These are phyloP conservation scores for Erysimum cheiranthoides DNA, from an alignment of 345 rosid species.

Conservation along the genomic window DNA sequence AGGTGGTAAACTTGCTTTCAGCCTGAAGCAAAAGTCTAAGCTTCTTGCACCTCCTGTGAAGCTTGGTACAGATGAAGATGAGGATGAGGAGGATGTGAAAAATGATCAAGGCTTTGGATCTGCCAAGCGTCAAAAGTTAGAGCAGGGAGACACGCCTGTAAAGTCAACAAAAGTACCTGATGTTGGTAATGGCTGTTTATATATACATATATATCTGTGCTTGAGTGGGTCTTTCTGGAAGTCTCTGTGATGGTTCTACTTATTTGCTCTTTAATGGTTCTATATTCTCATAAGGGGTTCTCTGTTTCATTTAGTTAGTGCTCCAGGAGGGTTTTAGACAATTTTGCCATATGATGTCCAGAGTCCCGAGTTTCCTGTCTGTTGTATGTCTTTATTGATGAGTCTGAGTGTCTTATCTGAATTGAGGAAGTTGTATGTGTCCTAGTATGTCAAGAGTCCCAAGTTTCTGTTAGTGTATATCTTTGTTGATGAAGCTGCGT, in stretches of 20 bases:
- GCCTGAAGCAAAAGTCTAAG: constrained; percentile 96
- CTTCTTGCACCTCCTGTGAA: constrained; percentile 80
- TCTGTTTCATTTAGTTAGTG: constrained; percentile 1
- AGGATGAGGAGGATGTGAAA: constrained; percentile 64
- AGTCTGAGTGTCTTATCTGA: neutral
- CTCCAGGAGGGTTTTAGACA: constrained; percentile 4
- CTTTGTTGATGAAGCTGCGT: neutral
- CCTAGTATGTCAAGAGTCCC: constrained; percentile 16
- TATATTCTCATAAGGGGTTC: neutral
- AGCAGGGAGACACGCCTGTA: constrained; percentile 54
- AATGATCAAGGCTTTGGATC: constrained; percentile 55
- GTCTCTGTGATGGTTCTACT: constrained; percentile 33
- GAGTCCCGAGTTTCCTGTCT: neutral
- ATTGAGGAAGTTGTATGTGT: neutral
- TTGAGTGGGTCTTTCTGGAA: constrained; percentile 38
- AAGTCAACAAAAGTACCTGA: constrained; percentile 54
- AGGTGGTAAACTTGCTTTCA: constrained; percentile 94
- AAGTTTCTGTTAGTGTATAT: neutral
- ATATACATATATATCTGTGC: constrained; percentile 35
- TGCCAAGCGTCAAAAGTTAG: constrained; percentile 76
- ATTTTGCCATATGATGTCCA: constrained; percentile 5
- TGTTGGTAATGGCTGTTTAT: constrained; percentile 86
- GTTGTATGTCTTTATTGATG: constrained; percentile 5
- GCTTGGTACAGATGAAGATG: constrained; percentile 87
- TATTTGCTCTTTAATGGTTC: constrained; percentile 15